Percentiles rank a stretch among this genome's conserved stretches.
phyloP scores from a whole-genome alignment of 176 grass and related monocot species.

The Hsuehochloa calcarea region DNA sequence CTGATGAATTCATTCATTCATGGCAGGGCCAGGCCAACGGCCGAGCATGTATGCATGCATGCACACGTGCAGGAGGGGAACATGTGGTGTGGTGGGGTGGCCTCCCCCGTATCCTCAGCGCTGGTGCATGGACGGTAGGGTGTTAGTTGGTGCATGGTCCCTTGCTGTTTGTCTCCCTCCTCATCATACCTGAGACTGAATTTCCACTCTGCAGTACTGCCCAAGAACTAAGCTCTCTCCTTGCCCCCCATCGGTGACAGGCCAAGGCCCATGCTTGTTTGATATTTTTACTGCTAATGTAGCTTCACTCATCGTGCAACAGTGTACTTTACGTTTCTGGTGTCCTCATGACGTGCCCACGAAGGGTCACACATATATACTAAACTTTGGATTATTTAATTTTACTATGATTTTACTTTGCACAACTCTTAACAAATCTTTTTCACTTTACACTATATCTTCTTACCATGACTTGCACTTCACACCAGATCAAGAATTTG shows the following conservation, averaged over 20 bases:
- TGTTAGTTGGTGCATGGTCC: constrained; percentile 22
- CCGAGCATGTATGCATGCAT: not conserved
- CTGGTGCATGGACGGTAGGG: constrained; percentile 17
- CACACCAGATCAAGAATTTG: too few relatives aligned
- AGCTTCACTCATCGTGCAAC: not conserved
- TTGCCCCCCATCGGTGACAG: not conserved
- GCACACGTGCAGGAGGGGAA: constrained; percentile 8
- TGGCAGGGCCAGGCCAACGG: not conserved
- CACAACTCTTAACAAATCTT: too few relatives aligned
- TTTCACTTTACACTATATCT: too few relatives aligned
- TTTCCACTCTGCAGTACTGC: not conserved
- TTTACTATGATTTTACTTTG: too few relatives aligned
- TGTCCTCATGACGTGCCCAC: not conserved
- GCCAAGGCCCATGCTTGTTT: too few relatives aligned
- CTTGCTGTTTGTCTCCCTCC: not conserved
- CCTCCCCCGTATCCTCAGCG: not conserved
- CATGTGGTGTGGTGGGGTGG: constrained; percentile 33
- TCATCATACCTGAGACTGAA: not conserved
- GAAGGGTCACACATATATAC: not conserved
- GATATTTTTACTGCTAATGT: too few relatives aligned
- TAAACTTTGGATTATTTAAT: too few relatives aligned
- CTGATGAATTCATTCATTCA: not conserved
- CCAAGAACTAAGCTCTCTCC: not conserved
- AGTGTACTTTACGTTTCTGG: not conserved
- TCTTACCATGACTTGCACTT: too few relatives aligned